Base-by-base conservation (phyloP, 2,329 filamentous ascomycete species). In the Exophiala viscosa region DNA sequence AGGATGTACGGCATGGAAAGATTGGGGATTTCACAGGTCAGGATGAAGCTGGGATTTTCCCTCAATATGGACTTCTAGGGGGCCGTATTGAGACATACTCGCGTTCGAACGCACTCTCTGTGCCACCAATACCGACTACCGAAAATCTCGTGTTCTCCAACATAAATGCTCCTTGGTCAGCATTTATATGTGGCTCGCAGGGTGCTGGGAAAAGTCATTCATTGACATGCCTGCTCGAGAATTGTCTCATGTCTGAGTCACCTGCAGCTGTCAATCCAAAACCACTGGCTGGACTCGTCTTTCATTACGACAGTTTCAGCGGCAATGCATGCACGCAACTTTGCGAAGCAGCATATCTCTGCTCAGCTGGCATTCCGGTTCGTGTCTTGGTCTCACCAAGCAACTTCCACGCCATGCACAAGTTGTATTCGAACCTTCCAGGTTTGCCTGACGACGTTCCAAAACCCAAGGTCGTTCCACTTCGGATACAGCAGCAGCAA, bases 181-280 rank as follows among this genome's bases (percentile, higher is more conserved):
- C 75, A 0, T 85, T 85, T 62, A 79, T 86, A 15, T 86, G 83
- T 54, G 83, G 83, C 1, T 78, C 78, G 1, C 82, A 85, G 60
- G 83, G 82, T 0, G 79, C 76, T 38, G 83, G 83, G 0, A 85
- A 85, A 60, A 80, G 76, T 15, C 79, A 85, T 52, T 84, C 81
- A 0, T 68, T 83, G 2, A 77, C 79, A 0, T 82, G 77, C 59
- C 69, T 86, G 43, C 69, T 85, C 0, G 81, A 81, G 39, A 68
- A 69, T 18, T 59, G 63, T 1, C 63, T 74, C 1, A 45, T 72
- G 5, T 0, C 48, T 2, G 52, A 61, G 83, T 0, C 81, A 83
- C 48, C 78, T 82, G 58, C 84, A 78, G 56, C 78, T 79, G 65
- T 61, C 13, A 9, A 65, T 64, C 71, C 73, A 0, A 69, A 69